Base-by-base conservation (phyloP, 2,329 filamentous ascomycete species). In the Diaporthe velutina region DNA sequence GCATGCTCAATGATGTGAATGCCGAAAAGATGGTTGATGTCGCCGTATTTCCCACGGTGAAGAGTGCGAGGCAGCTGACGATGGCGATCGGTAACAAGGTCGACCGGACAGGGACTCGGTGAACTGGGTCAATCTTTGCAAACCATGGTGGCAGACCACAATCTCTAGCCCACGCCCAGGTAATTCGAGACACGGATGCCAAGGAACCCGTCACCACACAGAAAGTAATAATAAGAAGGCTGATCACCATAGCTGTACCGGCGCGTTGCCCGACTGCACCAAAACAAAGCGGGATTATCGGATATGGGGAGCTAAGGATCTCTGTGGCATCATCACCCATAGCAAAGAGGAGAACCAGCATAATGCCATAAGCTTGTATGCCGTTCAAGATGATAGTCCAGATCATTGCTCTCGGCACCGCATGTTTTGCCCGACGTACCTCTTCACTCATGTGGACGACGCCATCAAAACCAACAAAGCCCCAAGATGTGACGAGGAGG, bases 131-230 rank as follows among this genome's bases (percentile, higher is more conserved):
- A 10, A 67, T 52, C 45, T 67, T 52, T 52, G 61, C 61, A 8
- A 67, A 50, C 61, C 61, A 67, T 3, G 42, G 9, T n/a, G 61
- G 76, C 64, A 77, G 57, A 25, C 85, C 87, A 5, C 85, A 84
- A 74, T 89, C 87, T 6, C 84, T 79, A 22, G 87, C 85, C 81
- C 87, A 89, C 0, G 85, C 85, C 87, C 87, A 89, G 1, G 86
- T 84, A 1, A 88, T 78, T 4, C 87, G 85, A 1, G 86, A 86
- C 1, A 85, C 85, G 0, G 86, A 88, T 1, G 87, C 86, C 2
- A 88, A 81, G 58, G 82, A 82, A 45, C 83, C 84, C 52, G 86
- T 83, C 50, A 83, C 83, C 1, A 84, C 82, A 57, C 85, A 80
- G 73, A 84, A 82, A 25, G 83, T 80, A 57, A 86, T 79, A 0